Percentiles rank a stretch among this genome's conserved stretches.
Evolutionary conservation across 1,284 basidiomycete species (phyloP).

Genomic region (Retiboletus flavoniger): DNA sequence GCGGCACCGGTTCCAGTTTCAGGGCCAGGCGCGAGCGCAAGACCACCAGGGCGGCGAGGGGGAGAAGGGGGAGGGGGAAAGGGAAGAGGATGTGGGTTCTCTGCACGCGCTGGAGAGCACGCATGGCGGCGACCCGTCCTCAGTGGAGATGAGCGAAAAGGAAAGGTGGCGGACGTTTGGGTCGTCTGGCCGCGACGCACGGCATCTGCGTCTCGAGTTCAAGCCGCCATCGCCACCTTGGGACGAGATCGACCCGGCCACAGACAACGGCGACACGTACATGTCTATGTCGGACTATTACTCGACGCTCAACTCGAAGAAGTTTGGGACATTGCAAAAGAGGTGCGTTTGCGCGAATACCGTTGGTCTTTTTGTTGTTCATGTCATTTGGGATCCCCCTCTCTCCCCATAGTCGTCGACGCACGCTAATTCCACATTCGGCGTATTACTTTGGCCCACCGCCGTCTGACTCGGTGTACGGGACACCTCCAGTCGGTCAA

Average conservation of each 20-base stretch:
- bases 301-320: constrained; percentile 37
- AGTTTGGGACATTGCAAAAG: constrained; percentile 29
- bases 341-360: constrained; percentile 17
- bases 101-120: constrained; percentile 12
- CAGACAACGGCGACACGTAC: constrained; percentile 36
- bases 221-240: constrained; percentile 55
- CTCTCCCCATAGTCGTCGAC: constrained; percentile 35
- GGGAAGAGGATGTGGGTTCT: constrained; percentile 19
- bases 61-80: constrained; percentile 8
- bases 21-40: constrained; percentile 14
- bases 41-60: constrained; percentile 2
- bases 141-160: constrained; percentile 24
- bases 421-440: constrained; percentile 66
- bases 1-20: too few species aligned
- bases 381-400: neutral
- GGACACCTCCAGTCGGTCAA: constrained; percentile 71
- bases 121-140: constrained; percentile 8
- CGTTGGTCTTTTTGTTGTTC: neutral
- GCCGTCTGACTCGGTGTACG: constrained; percentile 68
- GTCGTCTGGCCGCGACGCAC: constrained; percentile 17
- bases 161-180: constrained; percentile 15
- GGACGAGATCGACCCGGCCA: constrained; percentile 55
- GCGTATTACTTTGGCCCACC: constrained; percentile 84
- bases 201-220: constrained; percentile 34
- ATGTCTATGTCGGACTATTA: constrained; percentile 36